Percentiles rank a stretch among this genome's conserved stretches.
Evolutionary conservation across 2,329 filamentous ascomycete species (phyloP).

Genomic region (Colletotrichum sojae): DNA sequence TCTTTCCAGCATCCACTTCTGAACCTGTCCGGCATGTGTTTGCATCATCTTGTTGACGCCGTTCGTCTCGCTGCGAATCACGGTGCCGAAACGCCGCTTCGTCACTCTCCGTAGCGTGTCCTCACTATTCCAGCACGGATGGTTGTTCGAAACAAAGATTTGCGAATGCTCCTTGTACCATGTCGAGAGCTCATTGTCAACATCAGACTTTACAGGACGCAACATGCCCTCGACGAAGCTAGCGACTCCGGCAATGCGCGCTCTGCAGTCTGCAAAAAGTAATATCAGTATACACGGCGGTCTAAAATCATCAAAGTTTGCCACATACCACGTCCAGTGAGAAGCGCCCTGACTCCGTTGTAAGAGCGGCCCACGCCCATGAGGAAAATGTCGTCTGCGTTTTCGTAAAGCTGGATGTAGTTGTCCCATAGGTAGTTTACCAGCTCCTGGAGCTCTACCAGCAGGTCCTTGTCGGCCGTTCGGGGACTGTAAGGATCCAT

Average conservation of each 20-base stretch:
- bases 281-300: neutral
- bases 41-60: constrained; percentile 71
- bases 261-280: constrained; percentile 69
- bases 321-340: constrained; percentile 81
- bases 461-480: constrained; percentile 62
- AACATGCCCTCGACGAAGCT: constrained; percentile 86
- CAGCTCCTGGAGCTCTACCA: constrained; percentile 78
- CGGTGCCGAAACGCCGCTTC: constrained; percentile 73
- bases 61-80: constrained; percentile 64
- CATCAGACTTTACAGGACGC: constrained; percentile 83
- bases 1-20: constrained; percentile 64
- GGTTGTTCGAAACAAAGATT: constrained; percentile 82
- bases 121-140: constrained; percentile 80
- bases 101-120: constrained; percentile 71
- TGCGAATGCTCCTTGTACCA: constrained; percentile 90
- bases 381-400: constrained; percentile 82
- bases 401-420: constrained; percentile 85
- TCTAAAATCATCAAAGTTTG: neutral
- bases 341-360: constrained; percentile 83
- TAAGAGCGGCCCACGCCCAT: constrained; percentile 94
- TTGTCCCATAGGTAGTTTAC: constrained; percentile 96
- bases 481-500: constrained; percentile 62
- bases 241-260: constrained; percentile 78
- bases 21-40: constrained; percentile 65
- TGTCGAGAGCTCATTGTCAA: constrained; percentile 77